Conservation (phyloP, 2,329 filamentous ascomycete species). For the Xylariaceae sp. region DNA sequence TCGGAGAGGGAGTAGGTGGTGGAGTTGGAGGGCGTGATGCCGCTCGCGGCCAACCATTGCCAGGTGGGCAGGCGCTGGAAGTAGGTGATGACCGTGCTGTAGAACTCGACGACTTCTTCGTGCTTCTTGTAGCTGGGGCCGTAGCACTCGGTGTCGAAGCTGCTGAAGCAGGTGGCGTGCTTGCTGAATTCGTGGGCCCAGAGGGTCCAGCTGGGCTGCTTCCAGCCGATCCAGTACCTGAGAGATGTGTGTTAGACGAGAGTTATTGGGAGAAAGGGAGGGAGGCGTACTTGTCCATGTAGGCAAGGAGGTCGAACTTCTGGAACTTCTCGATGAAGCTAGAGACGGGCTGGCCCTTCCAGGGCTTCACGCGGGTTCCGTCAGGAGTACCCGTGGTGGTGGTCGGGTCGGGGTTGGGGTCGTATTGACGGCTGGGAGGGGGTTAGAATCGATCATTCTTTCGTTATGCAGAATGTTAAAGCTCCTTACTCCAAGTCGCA, state of each 20-base stretch:
- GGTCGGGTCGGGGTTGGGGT: constrained; percentile 56
- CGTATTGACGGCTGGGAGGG: constrained; percentile 52
- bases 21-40: constrained; percentile 53
- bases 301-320: constrained; percentile 54
- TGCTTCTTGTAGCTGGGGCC: constrained; percentile 51
- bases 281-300: constrained; percentile 52
- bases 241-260: background rate
- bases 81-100: constrained; percentile 54
- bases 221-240: constrained; percentile 54
- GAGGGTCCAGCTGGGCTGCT: constrained; percentile 52
- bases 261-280: constrained; percentile 8
- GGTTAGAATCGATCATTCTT: background rate
- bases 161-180: constrained; percentile 63
- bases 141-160: constrained; percentile 61
- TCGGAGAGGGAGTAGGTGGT: constrained; percentile 51
- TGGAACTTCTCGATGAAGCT: constrained; percentile 55
- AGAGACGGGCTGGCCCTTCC: constrained; percentile 52
- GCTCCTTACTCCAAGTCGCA: constrained; percentile 48
- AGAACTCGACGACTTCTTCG: constrained; percentile 59
- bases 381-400: constrained; percentile 53
- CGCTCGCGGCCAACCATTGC: constrained; percentile 50
- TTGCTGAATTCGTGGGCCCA: constrained; percentile 66
- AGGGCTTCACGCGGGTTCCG: constrained; percentile 51
- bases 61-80: constrained; percentile 56
- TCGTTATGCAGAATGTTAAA: background rate